phyloP scores from a whole-genome alignment of 495 filamentous ascomycete species.

The Penicillium taxi region DNA sequence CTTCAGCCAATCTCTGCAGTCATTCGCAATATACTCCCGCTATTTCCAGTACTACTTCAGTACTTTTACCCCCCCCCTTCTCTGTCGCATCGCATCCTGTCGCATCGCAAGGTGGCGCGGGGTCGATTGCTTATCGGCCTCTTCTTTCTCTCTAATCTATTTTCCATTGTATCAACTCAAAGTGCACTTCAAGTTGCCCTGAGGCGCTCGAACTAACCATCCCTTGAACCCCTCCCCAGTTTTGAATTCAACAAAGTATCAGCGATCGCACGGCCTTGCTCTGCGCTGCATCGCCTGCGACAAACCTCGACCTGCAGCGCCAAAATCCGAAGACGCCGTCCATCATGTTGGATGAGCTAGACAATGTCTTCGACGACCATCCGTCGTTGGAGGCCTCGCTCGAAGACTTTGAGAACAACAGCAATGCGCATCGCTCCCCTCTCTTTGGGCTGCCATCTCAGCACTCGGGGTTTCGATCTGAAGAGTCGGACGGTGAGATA shows the following conservation, averaged over 20 bases:
- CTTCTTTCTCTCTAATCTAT: background rate
- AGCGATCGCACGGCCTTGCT: constrained; percentile 8
- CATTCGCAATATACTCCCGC: no score
- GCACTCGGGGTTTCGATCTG: constrained; percentile 69
- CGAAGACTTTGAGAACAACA: constrained; percentile 63
- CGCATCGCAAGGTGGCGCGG: constrained; percentile 16
- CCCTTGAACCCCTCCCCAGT: constrained; percentile 3
- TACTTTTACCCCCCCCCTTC: constrained; percentile 2
- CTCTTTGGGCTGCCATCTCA: constrained; percentile 58
- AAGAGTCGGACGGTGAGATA: constrained; percentile 45
- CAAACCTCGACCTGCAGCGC: constrained; percentile 14
- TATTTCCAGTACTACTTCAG: constrained; percentile 4
- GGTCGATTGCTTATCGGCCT: constrained; percentile 12
- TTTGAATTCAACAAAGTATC: constrained; percentile 1
- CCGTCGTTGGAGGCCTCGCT: constrained; percentile 64
- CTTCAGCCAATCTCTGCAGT: constrained; percentile 1
- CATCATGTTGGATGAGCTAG: constrained; percentile 43
- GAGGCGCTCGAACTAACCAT: constrained; percentile 20
- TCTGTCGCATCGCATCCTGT: constrained; percentile 14
- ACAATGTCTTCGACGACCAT: constrained; percentile 55
- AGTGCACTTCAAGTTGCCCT: constrained; percentile 3
- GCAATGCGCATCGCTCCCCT: constrained; percentile 44
- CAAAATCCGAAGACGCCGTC: constrained; percentile 29
- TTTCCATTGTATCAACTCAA: constrained; percentile 11
- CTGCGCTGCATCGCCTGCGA: constrained; percentile 18